Percentiles rank a stretch among this genome's conserved stretches.
These are phyloP conservation scores for Metahyphopichia silvanorum DNA, from an alignment of 805 yeast genomes.

Conservation along the genomic window DNA sequence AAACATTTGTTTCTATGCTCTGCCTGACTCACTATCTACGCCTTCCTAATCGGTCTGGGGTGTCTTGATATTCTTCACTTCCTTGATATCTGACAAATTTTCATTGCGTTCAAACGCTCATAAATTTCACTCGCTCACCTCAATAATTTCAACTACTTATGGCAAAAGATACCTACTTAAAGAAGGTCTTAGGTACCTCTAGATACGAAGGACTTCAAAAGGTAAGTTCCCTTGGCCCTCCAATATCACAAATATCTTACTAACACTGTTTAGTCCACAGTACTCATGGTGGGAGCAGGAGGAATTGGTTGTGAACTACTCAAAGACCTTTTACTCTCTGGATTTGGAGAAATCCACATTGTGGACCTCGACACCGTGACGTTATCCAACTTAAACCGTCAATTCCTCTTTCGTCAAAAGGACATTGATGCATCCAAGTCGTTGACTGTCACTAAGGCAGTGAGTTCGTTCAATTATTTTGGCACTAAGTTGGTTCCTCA, in stretches of 20 bases:
- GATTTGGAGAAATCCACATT: conserved; percentile 82
- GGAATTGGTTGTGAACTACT: conserved; percentile 94
- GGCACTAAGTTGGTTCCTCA: conserved; percentile 67
- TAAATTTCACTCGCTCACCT: no score
- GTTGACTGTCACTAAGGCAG: conserved; percentile 79
- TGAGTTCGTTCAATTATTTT: conserved; percentile 61
- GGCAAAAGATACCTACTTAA: conserved; percentile 42
- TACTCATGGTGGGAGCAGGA: conserved; percentile 90
- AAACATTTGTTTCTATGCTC: no score
- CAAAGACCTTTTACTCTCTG: conserved; percentile 73
- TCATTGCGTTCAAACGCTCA: no score
- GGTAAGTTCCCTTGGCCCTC: conserved; percentile 3
- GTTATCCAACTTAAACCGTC: conserved; percentile 86
- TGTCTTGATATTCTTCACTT: no score
- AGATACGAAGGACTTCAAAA: conserved; percentile 22
- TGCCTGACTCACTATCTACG: no score
- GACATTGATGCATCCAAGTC: conserved; percentile 91
- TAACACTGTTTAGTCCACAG: conserved; percentile 37
- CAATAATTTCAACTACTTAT: conserved; percentile 10
- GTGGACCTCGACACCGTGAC: conserved; percentile 97
- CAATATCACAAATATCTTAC: neutral
- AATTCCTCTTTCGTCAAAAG: conserved; percentile 82
- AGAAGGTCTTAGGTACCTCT: conserved; percentile 42
- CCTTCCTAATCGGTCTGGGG: no score
- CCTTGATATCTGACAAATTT: no score